Evolutionary conservation across 2,329 filamentous ascomycete genomes (phyloP), one percentile per base, ranked within the genome.

Genomic region (Talaromyces piceae): DNA sequence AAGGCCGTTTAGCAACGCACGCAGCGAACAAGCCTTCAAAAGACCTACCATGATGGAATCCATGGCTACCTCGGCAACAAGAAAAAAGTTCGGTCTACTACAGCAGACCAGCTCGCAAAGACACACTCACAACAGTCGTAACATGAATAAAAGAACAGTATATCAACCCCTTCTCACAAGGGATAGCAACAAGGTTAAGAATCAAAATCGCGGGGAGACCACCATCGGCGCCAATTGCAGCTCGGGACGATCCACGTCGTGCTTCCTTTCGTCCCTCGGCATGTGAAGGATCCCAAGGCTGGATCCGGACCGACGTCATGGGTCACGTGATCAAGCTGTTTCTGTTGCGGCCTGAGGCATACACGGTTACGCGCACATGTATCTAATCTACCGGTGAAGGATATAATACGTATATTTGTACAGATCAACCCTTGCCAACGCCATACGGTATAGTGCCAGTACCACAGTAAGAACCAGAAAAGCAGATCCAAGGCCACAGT

Each of bases 21-120:
- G 11, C 13, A 8, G 22, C 4, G 39, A 18, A 12, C 20, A 16
- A 6, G 23, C 1, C 23, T 6, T 25, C 39, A 16, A 6, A 41
- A 5, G 16, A 47, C 48, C 30, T 6, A 45, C 43, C 49, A 50
- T 54, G 22, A 53, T 47, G 33, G 45, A 48, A 52, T 37, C 48
- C 52, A 54, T 54, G 18, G 33, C 39, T 26, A 23, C 39, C 39
- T 43, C 39, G 39, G 39, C 39, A 43, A 25, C 4, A 18, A 25
- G 7, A 7, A 30, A 13, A 30, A 16, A n/a, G 20, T n/a, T 43
- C 8, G 39, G 18, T 43, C 39, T 43, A 43, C 39, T 43, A 1
- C 12, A 23, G 39, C n/a, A 43, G 39, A 43, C 16, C 39, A 43
- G 8, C 39, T 43, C 39, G 20, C 11, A 12, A 12, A 43, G 25